Evolutionary conservation across 2,329 filamentous ascomycete genomes (phyloP).

Genomic region (Stachybotrys elegans): DNA sequence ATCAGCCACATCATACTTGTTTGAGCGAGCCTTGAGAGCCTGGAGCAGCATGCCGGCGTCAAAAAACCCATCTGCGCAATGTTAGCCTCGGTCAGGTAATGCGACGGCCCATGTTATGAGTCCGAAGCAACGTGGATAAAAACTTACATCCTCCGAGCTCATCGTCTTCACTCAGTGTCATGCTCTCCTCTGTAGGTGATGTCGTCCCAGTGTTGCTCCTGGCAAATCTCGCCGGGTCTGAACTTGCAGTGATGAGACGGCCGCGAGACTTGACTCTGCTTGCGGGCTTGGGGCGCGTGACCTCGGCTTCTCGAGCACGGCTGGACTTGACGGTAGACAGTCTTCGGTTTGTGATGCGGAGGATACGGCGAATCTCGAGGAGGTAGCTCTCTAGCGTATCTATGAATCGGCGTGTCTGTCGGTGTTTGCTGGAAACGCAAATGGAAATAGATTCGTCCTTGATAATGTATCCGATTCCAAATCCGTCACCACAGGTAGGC

Average conservation of each 20-base stretch:
- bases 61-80: constrained; percentile 82
- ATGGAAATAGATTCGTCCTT: constrained; percentile 75
- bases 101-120: too few relatives aligned
- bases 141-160: constrained; percentile 88
- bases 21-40: constrained; percentile 69
- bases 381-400: constrained; percentile 88
- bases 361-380: constrained; percentile 79
- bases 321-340: constrained; percentile 37
- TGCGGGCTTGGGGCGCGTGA: constrained; percentile 26
- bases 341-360: constrained; percentile 60
- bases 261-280: constrained; percentile 66
- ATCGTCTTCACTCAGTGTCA: constrained; percentile 74
- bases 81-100: too few relatives aligned
- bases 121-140: too few relatives aligned
- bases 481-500: constrained; percentile 87
- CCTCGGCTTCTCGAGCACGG: constrained; percentile 50
- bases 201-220: constrained; percentile 42
- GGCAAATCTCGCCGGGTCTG: constrained; percentile 39
- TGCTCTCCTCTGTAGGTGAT: constrained; percentile 64
- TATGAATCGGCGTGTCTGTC: constrained; percentile 86
- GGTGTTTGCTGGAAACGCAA: constrained; percentile 87
- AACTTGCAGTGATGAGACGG: constrained; percentile 61
- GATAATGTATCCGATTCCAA: constrained; percentile 98
- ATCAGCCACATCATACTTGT: constrained; percentile 46
- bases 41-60: constrained; percentile 92